Percentiles rank a stretch among this genome's conserved stretches.
phyloP scores from a whole-genome alignment of 2,329 filamentous ascomycete species.

The Monosporascus sp. region DNA sequence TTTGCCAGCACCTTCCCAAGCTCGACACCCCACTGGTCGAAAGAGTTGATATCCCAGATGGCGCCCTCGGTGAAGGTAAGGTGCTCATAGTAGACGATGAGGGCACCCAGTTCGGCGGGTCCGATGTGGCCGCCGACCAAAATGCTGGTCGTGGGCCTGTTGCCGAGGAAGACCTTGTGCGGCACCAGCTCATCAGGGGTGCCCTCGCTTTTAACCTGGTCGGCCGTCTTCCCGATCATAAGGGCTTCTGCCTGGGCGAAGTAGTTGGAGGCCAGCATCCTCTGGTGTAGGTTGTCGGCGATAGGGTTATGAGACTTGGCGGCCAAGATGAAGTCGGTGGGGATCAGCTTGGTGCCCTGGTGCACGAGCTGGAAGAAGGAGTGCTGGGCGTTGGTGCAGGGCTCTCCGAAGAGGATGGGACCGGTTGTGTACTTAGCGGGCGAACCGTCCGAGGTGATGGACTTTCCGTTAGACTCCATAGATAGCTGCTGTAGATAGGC shows the following conservation, averaged over 20 bases:
- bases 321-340: slow-evolving; percentile 94
- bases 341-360: slow-evolving; percentile 98
- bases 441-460: slow-evolving; percentile 81
- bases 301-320: slow-evolving; percentile 96
- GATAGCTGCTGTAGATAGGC: slow-evolving; percentile 98
- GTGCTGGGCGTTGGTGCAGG: slow-evolving; percentile 98
- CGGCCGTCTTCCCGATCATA: slow-evolving; percentile 84
- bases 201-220: slow-evolving; percentile 72
- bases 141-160: slow-evolving; percentile 94
- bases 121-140: slow-evolving; percentile 87
- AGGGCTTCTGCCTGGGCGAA: slow-evolving; percentile 84
- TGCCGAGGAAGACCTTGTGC: slow-evolving; percentile 99
- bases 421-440: slow-evolving; percentile 97
- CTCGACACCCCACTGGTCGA: slow-evolving; percentile 99
- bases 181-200: slow-evolving; percentile 71
- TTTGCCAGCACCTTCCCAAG: slow-evolving; percentile 93
- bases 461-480: slow-evolving; percentile 99
- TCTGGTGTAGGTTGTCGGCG: slow-evolving; percentile 88
- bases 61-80: slow-evolving; percentile 96
- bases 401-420: slow-evolving; percentile 93
- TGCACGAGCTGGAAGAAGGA: slow-evolving; percentile 99
- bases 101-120: slow-evolving; percentile 82
- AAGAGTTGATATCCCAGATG: slow-evolving; percentile 99
- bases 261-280: slow-evolving; percentile 91
- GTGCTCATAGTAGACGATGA: slow-evolving; percentile 99